These are phyloP conservation scores for Trapa incisa DNA, from an alignment of 345 rosid genomes.

Conservation along the genomic window DNA sequence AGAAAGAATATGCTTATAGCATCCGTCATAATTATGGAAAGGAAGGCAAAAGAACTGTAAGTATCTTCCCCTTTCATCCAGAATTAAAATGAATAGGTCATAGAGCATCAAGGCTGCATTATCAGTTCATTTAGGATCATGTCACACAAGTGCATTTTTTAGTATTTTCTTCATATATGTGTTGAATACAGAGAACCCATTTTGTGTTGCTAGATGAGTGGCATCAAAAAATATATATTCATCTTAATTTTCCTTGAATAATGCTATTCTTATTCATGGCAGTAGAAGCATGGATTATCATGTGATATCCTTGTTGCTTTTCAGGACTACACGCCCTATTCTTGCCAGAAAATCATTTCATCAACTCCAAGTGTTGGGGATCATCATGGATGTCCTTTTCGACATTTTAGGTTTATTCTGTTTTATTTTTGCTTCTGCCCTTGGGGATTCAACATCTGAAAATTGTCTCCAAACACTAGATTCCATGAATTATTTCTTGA, in stretches of 20 bases:
- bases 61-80: conserved; percentile 12
- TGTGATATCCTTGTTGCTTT: conserved; percentile 4
- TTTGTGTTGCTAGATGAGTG: neutral
- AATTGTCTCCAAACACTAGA: neutral
- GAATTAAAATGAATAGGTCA: neutral
- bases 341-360: conserved; percentile 75
- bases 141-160: neutral
- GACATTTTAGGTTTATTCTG: conserved; percentile 69
- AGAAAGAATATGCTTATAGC: conserved; percentile 77
- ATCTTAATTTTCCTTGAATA: neutral
- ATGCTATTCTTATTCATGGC: neutral
- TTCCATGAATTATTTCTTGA: neutral
- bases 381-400: conserved; percentile 91
- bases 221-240: neutral
- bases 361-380: conserved; percentile 76
- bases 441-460: neutral
- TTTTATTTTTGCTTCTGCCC: neutral
- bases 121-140: neutral
- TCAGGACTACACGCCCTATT: conserved; percentile 95
- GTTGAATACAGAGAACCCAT: neutral
- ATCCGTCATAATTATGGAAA: conserved; percentile 89
- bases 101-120: neutral
- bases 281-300: neutral
- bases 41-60: conserved; percentile 90
- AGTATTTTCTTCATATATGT: neutral